phyloP scores from a whole-genome alignment of 2,329 filamentous ascomycete genomes.

The Paracorniculantispora psalliotae region DNA sequence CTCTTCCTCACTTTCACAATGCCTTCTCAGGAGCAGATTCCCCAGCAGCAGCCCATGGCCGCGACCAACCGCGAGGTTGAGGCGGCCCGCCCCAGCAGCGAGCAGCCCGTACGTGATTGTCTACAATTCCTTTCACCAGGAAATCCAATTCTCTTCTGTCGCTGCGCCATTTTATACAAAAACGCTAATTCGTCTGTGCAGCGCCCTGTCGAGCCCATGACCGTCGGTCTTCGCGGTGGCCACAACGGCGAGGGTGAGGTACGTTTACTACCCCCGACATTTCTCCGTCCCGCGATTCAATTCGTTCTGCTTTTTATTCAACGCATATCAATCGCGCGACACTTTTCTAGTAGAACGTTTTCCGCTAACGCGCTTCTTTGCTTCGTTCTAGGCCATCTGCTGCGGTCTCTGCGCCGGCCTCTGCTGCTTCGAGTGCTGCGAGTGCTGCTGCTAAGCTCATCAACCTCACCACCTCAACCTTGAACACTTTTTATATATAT shows the following conservation, averaged over 20 bases:
- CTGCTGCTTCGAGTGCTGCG: conserved; percentile 34
- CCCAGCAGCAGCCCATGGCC: conserved; percentile 12
- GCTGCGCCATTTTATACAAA: neutral
- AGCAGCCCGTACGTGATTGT: conserved; percentile 33
- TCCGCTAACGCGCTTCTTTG: conserved; percentile 14
- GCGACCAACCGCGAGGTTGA: conserved; percentile 1
- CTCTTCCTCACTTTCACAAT: neutral
- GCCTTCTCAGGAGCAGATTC: conserved; percentile 2
- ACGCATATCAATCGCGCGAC: too few relatives aligned
- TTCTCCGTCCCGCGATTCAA: neutral
- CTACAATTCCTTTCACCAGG: neutral
- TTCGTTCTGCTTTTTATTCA: neutral
- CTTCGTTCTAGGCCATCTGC: conserved; percentile 30
- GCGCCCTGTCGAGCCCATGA: conserved; percentile 33
- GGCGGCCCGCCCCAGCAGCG: conserved; percentile 23
- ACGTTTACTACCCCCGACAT: conserved; percentile 14
- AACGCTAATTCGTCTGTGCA: conserved; percentile 15
- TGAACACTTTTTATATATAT: too few relatives aligned
- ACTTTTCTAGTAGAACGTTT: too few relatives aligned
- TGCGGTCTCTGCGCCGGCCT: conserved; percentile 37
- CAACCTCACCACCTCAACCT: too few relatives aligned
- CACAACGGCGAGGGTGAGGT: conserved; percentile 30
- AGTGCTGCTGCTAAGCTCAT: conserved; percentile 29
- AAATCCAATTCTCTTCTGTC: neutral
- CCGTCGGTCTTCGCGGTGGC: conserved; percentile 30